Evolutionary conservation across 352 stramenopile genomes (phyloP).

Genomic region (Globisporangium paroecandrum): DNA sequence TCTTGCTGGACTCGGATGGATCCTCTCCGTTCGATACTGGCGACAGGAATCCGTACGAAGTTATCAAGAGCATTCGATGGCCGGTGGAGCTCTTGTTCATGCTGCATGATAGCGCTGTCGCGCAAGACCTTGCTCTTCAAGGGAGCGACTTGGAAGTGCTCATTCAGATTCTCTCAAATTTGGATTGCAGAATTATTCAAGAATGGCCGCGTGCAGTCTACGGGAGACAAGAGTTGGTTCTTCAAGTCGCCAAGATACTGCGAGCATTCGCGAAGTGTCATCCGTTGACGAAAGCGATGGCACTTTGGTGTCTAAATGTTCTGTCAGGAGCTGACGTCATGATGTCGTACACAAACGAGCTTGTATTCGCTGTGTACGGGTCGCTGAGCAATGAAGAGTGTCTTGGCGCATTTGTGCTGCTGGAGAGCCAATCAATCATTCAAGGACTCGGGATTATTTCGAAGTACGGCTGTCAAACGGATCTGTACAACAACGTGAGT

Average conservation of each 20-base stretch:
- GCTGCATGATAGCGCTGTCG: conserved; percentile 14
- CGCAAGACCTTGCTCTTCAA: conserved; percentile 1
- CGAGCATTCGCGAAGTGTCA: not conserved
- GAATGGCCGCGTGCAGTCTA: conserved; percentile 1
- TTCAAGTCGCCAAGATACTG: conserved; percentile 2
- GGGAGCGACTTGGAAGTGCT: not conserved
- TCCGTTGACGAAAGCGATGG: not conserved
- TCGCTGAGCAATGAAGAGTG: not conserved
- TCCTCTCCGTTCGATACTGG: not conserved
- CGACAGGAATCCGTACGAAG: conserved; percentile 4
- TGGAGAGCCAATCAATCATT: not conserved
- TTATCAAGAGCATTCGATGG: conserved; percentile 19
- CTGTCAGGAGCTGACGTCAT: conserved; percentile 9
- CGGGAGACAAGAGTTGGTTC: not conserved
- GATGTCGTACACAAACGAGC: conserved; percentile 13
- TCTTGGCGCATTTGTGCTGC: not conserved
- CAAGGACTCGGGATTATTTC: not conserved
- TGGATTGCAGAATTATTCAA: conserved; percentile 8
- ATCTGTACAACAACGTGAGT: conserved; percentile 6
- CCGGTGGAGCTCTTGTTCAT: conserved; percentile 22
- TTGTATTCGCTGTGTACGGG: not conserved
- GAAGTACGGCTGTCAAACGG: not conserved
- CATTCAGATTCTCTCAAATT: not conserved
- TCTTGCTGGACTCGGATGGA: not conserved
- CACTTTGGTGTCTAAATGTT: conserved; percentile 6